Evolutionary conservation across 129 eudicot genomes (phyloP).

Genomic region (Erigeron canadensis): DNA sequence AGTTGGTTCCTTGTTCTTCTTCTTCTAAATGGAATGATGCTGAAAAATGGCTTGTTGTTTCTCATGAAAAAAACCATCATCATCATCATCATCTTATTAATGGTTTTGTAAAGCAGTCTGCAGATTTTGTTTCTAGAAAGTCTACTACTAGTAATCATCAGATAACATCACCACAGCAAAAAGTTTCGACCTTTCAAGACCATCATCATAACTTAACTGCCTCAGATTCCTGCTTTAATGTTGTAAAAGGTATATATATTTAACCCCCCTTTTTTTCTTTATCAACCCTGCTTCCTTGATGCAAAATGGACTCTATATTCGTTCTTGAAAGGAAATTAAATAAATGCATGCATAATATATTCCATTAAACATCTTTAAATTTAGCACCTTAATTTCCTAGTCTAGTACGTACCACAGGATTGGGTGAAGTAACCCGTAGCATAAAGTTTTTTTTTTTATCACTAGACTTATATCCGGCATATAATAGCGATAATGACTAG

Average conservation of each 20-base stretch:
- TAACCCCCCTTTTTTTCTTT: conserved; percentile 14
- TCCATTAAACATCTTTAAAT: no score
- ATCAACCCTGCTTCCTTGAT: conserved; percentile 5
- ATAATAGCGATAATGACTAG: no score
- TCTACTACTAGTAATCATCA: conserved; percentile 19
- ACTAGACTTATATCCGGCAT: no score
- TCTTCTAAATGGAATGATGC: conserved; percentile 95
- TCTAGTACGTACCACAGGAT: no score
- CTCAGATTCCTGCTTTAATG: conserved; percentile 38
- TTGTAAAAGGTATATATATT: conserved; percentile 51
- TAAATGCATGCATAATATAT: no score
- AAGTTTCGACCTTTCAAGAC: conserved; percentile 31
- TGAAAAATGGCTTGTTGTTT: conserved; percentile 70
- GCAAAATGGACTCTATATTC: neutral
- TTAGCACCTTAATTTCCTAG: neutral
- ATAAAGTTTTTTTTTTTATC: no score
- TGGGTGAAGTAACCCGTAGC: no score
- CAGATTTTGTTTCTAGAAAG: conserved; percentile 21
- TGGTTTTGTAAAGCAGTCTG: conserved; percentile 29
- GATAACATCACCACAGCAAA: no score
- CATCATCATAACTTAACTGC: conserved; percentile 25
- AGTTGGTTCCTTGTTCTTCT: conserved; percentile 51
- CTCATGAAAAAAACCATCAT: conserved; percentile 26
- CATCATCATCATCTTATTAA: conserved; percentile 26
- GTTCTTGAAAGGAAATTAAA: neutral